Percentiles rank a stretch among this genome's conserved stretches.
Conservation (phyloP, 768 basidiomycete species). For the Amanita muscaria region DNA sequence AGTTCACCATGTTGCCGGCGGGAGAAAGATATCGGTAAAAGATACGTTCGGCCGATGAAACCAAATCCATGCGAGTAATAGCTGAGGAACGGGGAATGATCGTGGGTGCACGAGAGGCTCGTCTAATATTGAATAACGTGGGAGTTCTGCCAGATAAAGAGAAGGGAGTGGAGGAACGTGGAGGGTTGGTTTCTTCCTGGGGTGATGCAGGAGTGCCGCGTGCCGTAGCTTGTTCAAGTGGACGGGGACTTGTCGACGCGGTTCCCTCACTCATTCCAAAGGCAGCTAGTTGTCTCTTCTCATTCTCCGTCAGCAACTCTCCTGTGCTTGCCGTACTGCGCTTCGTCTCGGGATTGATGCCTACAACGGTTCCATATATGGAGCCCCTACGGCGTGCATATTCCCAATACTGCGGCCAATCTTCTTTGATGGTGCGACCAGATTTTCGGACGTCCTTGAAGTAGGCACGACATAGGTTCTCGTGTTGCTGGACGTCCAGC, state of each 20-base stretch:
- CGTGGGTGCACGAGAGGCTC: constrained; percentile 85
- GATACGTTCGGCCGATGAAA: constrained; percentile 93
- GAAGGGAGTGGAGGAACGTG: constrained; percentile 73
- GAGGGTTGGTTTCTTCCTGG: constrained; percentile 24
- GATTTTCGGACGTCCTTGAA: constrained; percentile 98
- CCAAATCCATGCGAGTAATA: constrained; percentile 82
- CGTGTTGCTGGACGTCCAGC: constrained; percentile 98
- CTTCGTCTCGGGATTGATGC: constrained; percentile 61
- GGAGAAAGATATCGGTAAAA: constrained; percentile 90
- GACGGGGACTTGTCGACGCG: constrained; percentile 52
- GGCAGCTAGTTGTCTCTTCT: constrained; percentile 54
- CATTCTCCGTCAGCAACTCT: constrained; percentile 60
- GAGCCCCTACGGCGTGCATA: constrained; percentile 88
- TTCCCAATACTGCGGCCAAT: constrained; percentile 98
- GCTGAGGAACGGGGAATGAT: constrained; percentile 88
- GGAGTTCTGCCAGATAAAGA: constrained; percentile 69
- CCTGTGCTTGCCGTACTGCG: constrained; percentile 79
- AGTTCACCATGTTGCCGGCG: constrained; percentile 63
- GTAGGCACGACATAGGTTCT: constrained; percentile 96
- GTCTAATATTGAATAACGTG: constrained; percentile 64
- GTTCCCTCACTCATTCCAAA: constrained; percentile 29
- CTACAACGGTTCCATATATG: constrained; percentile 87
- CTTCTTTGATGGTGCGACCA: constrained; percentile 85
- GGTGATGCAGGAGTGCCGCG: constrained; percentile 47
- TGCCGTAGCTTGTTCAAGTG: constrained; percentile 39